Conservation (phyloP, 192 early-diverging fungal genomes). For the Coemansia sp. region DNA sequence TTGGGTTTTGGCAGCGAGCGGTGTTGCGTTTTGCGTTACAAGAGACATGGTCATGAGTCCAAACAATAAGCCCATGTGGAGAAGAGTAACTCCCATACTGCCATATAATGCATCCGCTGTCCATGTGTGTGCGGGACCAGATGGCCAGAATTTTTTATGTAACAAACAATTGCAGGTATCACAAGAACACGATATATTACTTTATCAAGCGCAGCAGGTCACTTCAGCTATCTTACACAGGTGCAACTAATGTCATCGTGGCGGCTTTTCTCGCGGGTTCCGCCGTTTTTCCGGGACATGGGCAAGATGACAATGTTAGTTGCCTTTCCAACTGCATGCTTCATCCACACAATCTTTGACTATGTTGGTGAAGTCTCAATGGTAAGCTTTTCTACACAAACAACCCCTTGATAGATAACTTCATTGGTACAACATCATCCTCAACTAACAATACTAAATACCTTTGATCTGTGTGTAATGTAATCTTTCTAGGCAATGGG, state of each 20-base stretch:
- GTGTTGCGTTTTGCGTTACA: too few species aligned
- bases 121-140: background rate
- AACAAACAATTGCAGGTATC: background rate
- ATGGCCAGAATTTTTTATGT: background rate
- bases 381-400: constrained; percentile 51
- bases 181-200: background rate
- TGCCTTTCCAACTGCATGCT: constrained; percentile 65
- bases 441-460: background rate
- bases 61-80: background rate
- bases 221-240: background rate
- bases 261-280: background rate
- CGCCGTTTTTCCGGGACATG: constrained; percentile 1
- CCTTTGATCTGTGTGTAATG: background rate
- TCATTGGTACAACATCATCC: background rate
- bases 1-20: too few species aligned
- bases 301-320: constrained; percentile 11
- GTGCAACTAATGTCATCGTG: background rate
- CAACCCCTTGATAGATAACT: background rate
- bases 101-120: background rate
- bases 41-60: too few species aligned
- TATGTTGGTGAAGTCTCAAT: constrained; percentile 74
- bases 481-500: constrained; percentile 55
- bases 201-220: background rate
- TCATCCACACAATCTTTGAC: constrained; percentile 67
- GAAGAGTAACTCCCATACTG: background rate